Conservation (phyloP, 495 filamentous ascomycete species). For the Amorphotheca resinae region DNA sequence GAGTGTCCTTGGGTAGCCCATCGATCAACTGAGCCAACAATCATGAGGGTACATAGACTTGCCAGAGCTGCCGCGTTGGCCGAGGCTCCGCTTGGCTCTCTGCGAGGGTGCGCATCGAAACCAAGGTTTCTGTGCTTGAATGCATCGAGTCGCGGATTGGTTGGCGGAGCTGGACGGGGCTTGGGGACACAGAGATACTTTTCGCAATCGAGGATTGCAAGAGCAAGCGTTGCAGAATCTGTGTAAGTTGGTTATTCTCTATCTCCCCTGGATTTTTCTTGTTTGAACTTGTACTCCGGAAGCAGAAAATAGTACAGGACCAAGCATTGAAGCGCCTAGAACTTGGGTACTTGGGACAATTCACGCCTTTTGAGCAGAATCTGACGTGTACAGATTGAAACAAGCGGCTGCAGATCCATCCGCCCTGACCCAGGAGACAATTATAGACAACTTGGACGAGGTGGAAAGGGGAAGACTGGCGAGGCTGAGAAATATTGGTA, state of each 20-base stretch:
- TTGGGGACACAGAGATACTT: conserved; percentile 16
- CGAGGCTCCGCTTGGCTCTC: conserved; percentile 11
- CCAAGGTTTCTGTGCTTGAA: conserved; percentile 15
- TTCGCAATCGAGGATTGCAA: conserved; percentile 22
- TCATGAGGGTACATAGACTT: conserved; percentile 24
- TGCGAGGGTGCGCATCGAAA: conserved; percentile 7
- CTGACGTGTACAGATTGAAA: conserved; percentile 32
- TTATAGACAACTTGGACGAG: conserved; percentile 49
- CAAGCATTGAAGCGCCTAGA: background rate
- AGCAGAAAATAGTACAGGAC: background rate
- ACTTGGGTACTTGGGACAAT: no score
- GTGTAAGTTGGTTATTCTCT: conserved; percentile 25
- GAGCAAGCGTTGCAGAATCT: conserved; percentile 28
- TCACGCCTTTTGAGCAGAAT: no score
- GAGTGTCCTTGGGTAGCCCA: background rate
- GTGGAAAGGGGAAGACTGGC: conserved; percentile 64
- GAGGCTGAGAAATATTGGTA: conserved; percentile 90
- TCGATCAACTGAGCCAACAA: conserved; percentile 8
- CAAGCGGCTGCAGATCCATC: conserved; percentile 49
- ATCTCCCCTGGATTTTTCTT: background rate
- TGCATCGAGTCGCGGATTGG: conserved; percentile 17
- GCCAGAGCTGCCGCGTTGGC: conserved; percentile 14
- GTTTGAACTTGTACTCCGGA: background rate
- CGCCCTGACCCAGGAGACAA: conserved; percentile 39
- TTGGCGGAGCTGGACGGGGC: conserved; percentile 15